Evolutionary conservation across 495 filamentous ascomycete genomes (phyloP), one percentile per base, ranked within the genome.

Genomic region (Mytilinidion resinicola): DNA sequence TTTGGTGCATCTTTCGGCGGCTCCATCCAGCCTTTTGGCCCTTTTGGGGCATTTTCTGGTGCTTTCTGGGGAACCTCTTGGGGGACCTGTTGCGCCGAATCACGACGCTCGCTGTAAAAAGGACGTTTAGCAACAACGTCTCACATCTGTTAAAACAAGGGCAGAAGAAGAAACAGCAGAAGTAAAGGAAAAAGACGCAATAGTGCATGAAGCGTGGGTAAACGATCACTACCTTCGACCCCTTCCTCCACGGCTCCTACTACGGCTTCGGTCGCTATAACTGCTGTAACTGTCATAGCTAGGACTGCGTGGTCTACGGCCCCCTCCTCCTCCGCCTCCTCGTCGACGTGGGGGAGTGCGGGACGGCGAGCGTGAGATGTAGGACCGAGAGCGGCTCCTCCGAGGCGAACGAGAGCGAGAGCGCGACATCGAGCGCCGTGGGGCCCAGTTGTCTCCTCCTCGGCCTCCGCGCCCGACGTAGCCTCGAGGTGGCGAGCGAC

Each of bases 201-300:
- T 30, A 30, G 25, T 30, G 25, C 25, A 30, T 2, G 25, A 30
- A 30, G 25, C 25, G 25, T 2, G 25, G 25, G 25, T 30, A 3
- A 30, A 30, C 44, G 10, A 20, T 25, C 15, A 49, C 46, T 49
- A 49, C 46, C 58, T 30, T 36, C 52, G 19, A 1, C 39, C 19
- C n/a, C 59, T 20, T 30, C 50, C 54, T 36, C 56, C 53, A 39
- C 63, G 55, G 11, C 62, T 63, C 44, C 71, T 51, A 39, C 70
- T 69, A 38, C 60, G 36, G 55, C 71, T 81, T 9, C 74, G 63
- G 58, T 74, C 74, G 41, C 69, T 70, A 57, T 76, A 76, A 60
- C 80, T 80, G 58, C 78, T 80, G 64, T 83, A 84, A 60, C 82
- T 85, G 56, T 73, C 80, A 60, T 82, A 82, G 66, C 83, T 86